Conservation (phyloP, 2,329 filamentous ascomycete species). For the Pseudogymnoascus sp. region DNA sequence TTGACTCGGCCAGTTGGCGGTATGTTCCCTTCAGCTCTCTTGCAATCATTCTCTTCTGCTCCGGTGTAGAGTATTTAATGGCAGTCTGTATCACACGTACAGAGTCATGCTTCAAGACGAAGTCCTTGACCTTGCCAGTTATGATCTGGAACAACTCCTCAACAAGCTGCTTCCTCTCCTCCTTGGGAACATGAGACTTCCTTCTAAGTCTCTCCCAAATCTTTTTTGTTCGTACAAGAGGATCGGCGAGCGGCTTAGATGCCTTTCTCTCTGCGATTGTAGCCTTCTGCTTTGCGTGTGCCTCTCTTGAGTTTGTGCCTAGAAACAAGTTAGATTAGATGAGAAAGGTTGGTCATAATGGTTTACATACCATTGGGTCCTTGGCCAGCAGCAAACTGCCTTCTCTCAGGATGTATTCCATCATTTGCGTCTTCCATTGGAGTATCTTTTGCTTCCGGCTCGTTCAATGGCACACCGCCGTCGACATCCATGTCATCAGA, state of each 20-base stretch:
- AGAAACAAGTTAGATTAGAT: slow-evolving; percentile 16
- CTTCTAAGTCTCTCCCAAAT: slow-evolving; percentile 89
- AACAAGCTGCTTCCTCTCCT: slow-evolving; percentile 81
- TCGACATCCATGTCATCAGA: slow-evolving; percentile 34
- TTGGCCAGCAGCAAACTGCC: slow-evolving; percentile 19
- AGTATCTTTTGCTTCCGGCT: slow-evolving; percentile 22
- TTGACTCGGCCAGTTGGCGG: slow-evolving; percentile 78
- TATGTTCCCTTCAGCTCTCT: slow-evolving; percentile 80
- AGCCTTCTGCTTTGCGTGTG: slow-evolving; percentile 87
- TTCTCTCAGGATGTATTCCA: slow-evolving; percentile 30
- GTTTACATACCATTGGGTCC: slow-evolving; percentile 20
- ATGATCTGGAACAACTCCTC: slow-evolving; percentile 87
- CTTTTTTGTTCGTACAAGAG: slow-evolving; percentile 84
- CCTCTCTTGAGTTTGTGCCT: slow-evolving; percentile 69
- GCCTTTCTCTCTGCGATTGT: slow-evolving; percentile 82
- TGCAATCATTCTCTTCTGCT: slow-evolving; percentile 81
- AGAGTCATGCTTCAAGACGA: slow-evolving; percentile 96
- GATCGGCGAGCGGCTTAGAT: slow-evolving; percentile 86
- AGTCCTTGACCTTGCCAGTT: slow-evolving; percentile 84
- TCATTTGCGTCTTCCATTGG: slow-evolving; percentile 25
- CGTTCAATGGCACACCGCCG: slow-evolving; percentile 23
- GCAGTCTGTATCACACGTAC: slow-evolving; percentile 96
- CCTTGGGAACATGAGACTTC: slow-evolving; percentile 86
- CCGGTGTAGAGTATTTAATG: slow-evolving; percentile 84
- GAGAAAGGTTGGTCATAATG: not conserved